phyloP scores from a whole-genome alignment of 202 grass and related monocot species.

The Musa balbisiana region DNA sequence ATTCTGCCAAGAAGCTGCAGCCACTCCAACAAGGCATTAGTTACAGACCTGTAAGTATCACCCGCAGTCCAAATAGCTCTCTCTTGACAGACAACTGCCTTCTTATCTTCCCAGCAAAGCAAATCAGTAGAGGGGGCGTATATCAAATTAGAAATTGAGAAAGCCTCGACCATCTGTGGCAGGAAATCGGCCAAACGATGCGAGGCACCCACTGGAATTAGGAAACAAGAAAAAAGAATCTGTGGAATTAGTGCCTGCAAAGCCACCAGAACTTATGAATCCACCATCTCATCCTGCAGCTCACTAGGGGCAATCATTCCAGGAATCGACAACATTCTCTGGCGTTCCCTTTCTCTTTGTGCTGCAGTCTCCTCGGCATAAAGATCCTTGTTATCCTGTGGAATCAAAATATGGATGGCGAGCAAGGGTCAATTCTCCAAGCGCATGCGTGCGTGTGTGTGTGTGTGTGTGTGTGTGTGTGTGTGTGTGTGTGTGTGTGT shows the following conservation, averaged over 20 bases:
- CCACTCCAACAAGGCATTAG: constrained; percentile 13
- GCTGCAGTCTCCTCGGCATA: constrained; percentile 94
- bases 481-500: no score
- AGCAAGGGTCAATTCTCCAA: no score
- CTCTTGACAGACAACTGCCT: not conserved
- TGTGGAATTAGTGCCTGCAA: constrained; percentile 33
- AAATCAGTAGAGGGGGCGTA: not conserved
- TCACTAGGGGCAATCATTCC: constrained; percentile 93
- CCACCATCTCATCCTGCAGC: constrained; percentile 97
- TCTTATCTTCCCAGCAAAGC: not conserved
- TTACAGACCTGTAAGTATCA: constrained; percentile 10
- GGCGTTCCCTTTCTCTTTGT: constrained; percentile 87
- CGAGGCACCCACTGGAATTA: constrained; percentile 42
- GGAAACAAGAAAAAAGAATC: constrained; percentile 27
- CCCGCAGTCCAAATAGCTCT: constrained; percentile 19
- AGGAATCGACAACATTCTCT: constrained; percentile 90
- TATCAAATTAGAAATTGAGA: constrained; percentile 2
- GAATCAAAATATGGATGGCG: not conserved
- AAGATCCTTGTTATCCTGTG: constrained; percentile 96
- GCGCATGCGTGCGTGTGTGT: no score
- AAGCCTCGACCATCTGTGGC: constrained; percentile 11
- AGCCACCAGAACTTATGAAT: constrained; percentile 47
- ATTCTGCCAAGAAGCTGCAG: constrained; percentile 12
- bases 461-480: no score
- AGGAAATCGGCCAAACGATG: constrained; percentile 36